Evolutionary conservation across 768 basidiomycete genomes (phyloP).

Genomic region (Mrakia frigida): DNA sequence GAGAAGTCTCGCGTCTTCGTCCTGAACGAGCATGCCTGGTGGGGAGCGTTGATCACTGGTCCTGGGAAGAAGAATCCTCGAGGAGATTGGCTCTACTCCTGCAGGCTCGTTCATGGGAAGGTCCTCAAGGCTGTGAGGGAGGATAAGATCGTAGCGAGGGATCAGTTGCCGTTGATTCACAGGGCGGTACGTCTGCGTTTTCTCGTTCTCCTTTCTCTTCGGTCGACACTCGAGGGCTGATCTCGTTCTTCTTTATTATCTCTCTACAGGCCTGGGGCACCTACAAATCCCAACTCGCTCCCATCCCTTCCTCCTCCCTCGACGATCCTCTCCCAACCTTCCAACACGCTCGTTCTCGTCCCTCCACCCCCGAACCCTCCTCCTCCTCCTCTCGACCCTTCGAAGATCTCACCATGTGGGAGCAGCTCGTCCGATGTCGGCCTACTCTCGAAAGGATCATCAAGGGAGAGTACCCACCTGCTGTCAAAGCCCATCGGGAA

Average conservation of each 20-base stretch:
- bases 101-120: slow-evolving; percentile 1
- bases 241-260: not conserved
- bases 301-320: not conserved
- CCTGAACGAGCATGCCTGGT: not conserved
- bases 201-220: not conserved
- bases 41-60: slow-evolving; percentile 16
- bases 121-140: not conserved
- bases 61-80: not conserved
- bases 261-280: slow-evolving; percentile 6
- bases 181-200: not conserved
- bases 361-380: not conserved
- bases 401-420: slow-evolving; percentile 7
- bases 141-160: not conserved
- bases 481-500: slow-evolving; percentile 10
- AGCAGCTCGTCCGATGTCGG: slow-evolving; percentile 13
- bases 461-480: slow-evolving; percentile 7
- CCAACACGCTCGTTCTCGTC: not conserved
- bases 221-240: not conserved
- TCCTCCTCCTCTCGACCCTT: not conserved
- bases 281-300: not conserved
- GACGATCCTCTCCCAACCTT: not conserved
- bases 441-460: slow-evolving; percentile 13
- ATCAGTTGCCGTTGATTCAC: not conserved
- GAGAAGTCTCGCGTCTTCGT: slow-evolving; percentile 6
- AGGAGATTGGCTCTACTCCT: not conserved